A percentile compares a stretch with the other conserved stretches of the same genome.
phyloP scores from a whole-genome alignment of 805 yeast species.

The Torulaspora gathmanii region DNA sequence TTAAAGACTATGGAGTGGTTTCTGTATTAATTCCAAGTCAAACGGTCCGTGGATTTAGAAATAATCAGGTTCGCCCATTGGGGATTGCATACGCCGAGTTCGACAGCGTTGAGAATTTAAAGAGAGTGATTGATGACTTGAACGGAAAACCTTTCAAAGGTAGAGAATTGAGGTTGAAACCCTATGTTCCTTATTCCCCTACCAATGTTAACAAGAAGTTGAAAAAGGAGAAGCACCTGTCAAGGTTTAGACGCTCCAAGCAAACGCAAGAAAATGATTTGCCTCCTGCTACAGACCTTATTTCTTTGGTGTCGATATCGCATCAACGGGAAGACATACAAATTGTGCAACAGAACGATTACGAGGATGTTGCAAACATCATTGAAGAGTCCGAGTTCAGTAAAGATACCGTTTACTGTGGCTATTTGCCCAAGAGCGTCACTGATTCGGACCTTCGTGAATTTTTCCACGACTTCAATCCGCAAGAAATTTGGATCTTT shows the following conservation, averaged over 20 bases:
- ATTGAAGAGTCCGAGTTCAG: conserved; percentile 30
- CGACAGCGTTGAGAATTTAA: conserved; percentile 57
- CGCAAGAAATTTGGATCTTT: conserved; percentile 46
- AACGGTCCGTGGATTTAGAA: conserved; percentile 45
- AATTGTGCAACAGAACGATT: not conserved
- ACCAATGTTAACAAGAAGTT: conserved; percentile 18
- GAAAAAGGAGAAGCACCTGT: conserved; percentile 8
- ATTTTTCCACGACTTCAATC: conserved; percentile 42
- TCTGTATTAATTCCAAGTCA: conserved; percentile 52
- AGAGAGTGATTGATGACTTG: conserved; percentile 56
- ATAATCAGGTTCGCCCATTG: conserved; percentile 41
- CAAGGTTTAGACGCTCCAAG: conserved; percentile 14
- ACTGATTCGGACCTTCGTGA: conserved; percentile 44
- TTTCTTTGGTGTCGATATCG: conserved; percentile 2
- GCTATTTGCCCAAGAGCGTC: conserved; percentile 38
- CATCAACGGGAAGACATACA: not conserved
- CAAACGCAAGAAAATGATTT: not conserved
- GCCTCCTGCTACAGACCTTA: not conserved
- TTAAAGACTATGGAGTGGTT: conserved; percentile 41
- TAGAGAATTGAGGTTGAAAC: conserved; percentile 39
- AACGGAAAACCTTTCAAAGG: conserved; percentile 54
- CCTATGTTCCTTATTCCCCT: conserved; percentile 42
- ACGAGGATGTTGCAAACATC: not conserved
- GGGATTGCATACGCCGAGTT: conserved; percentile 85
- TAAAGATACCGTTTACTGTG: conserved; percentile 44